Evolutionary conservation across 2,329 filamentous ascomycete species (phyloP).

Genomic region (Neofusicoccum umdonicola): DNA sequence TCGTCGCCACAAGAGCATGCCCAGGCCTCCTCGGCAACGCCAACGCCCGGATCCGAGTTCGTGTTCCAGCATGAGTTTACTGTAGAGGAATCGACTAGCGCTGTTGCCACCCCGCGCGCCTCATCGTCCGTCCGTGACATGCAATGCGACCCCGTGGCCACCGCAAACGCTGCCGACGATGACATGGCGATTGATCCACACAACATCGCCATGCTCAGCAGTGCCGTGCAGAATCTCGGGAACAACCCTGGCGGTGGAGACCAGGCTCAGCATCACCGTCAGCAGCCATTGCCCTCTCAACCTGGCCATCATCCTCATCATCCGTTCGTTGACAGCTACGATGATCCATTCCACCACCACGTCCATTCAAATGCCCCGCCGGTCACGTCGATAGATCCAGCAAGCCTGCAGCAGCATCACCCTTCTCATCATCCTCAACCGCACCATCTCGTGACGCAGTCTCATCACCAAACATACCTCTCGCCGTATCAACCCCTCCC

Average conservation of each 20-base stretch:
- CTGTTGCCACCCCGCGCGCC: background rate
- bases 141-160: background rate
- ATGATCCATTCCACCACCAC: background rate
- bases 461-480: background rate
- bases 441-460: background rate
- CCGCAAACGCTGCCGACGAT: background rate
- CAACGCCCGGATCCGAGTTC: background rate
- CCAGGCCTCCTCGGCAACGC: background rate
- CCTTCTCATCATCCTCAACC: background rate
- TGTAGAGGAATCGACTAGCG: background rate
- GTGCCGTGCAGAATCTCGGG: conserved; percentile 2
- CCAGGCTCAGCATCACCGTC: background rate
- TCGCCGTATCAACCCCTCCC: background rate
- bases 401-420: background rate
- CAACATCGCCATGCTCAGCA: conserved; percentile 7
- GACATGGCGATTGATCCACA: conserved; percentile 4
- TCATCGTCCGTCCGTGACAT: background rate
- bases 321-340: background rate
- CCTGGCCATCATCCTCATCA: background rate
- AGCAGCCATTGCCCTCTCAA: background rate
- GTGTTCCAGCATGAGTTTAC: conserved; percentile 11
- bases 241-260: background rate
- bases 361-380: background rate
- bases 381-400: background rate
- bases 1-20: background rate